phyloP scores from a whole-genome alignment of 352 stramenopile species.

The Phytophthora hybrid region DNA sequence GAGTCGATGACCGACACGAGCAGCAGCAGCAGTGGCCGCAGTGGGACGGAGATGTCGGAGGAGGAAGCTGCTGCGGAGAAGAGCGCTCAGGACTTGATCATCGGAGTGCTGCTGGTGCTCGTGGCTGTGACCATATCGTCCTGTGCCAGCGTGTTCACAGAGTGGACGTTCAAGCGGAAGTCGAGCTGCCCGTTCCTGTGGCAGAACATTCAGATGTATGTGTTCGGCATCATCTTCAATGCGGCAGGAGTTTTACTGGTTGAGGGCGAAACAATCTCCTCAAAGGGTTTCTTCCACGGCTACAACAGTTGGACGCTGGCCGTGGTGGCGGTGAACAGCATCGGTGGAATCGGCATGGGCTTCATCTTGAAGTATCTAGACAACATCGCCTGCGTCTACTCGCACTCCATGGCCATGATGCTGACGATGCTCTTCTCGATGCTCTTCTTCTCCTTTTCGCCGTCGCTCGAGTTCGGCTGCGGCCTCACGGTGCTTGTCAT shows the following conservation, averaged over 20 bases:
- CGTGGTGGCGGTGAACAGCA: constrained; percentile 79
- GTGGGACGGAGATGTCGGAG: constrained; percentile 19
- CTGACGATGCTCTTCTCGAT: constrained; percentile 90
- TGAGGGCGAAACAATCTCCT: constrained; percentile 51
- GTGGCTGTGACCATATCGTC: constrained; percentile 81
- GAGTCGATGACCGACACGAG: constrained; percentile 18
- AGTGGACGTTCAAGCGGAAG: constrained; percentile 89
- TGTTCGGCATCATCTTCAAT: constrained; percentile 89
- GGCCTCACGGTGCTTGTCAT: constrained; percentile 82
- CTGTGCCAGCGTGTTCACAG: constrained; percentile 85
- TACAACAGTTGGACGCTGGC: constrained; percentile 86
- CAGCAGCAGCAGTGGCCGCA: constrained; percentile 16
- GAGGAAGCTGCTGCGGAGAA: constrained; percentile 34
- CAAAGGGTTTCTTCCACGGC: constrained; percentile 76
- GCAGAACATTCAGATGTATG: constrained; percentile 87
- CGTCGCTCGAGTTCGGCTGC: constrained; percentile 86
- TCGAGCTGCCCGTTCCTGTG: constrained; percentile 76
- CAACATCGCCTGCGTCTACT: constrained; percentile 91
- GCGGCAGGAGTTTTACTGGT: constrained; percentile 60
- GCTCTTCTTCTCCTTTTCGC: constrained; percentile 86
- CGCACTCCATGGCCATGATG: constrained; percentile 90
- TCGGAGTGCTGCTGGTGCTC: constrained; percentile 76
- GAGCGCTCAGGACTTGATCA: constrained; percentile 39
- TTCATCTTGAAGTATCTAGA: constrained; percentile 90
- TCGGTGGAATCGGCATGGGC: constrained; percentile 79